Evolutionary conservation across 192 early-diverging fungal genomes (phyloP).

Genomic region (Fimicolochytrium jonesii): DNA sequence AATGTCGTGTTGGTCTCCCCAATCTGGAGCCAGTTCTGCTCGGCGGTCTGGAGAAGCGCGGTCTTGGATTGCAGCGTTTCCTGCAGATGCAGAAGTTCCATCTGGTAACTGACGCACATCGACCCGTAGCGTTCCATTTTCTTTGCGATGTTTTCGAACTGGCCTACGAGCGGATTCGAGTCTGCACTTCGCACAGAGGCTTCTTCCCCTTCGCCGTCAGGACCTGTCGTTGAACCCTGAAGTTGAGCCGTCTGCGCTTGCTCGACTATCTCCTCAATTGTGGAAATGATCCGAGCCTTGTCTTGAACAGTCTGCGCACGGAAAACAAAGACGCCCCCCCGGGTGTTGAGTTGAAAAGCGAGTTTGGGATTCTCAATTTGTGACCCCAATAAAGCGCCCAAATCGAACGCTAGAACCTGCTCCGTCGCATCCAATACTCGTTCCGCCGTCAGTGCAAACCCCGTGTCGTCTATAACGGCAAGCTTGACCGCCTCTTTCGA

Average conservation of each 20-base stretch:
- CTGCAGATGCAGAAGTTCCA: not conserved
- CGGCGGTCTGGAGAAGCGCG: not conserved
- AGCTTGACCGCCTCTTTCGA: not conserved
- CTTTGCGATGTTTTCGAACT: no score
- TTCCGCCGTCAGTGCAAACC: not conserved
- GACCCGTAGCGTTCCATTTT: constrained; percentile 4
- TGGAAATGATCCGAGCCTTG: no score
- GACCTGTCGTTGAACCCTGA: no score
- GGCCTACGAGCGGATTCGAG: no score
- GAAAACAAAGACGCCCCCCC: not conserved
- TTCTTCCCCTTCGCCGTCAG: no score
- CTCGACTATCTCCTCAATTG: no score
- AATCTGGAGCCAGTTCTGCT: not conserved
- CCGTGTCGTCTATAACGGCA: not conserved
- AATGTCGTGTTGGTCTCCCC: constrained; percentile 5
- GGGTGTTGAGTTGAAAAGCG: constrained; percentile 11
- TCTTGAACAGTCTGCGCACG: not conserved
- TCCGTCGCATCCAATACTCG: not conserved
- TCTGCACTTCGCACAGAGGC: no score
- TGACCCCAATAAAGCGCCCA: constrained; percentile 2
- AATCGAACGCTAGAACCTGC: not conserved
- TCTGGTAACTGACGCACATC: constrained; percentile 5
- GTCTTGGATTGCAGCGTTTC: no score
- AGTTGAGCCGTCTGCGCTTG: no score
- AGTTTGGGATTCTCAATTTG: constrained; percentile 3